Evolutionary conservation across 2,329 filamentous ascomycete species (phyloP).

Genomic region (Diaporthe sp.): DNA sequence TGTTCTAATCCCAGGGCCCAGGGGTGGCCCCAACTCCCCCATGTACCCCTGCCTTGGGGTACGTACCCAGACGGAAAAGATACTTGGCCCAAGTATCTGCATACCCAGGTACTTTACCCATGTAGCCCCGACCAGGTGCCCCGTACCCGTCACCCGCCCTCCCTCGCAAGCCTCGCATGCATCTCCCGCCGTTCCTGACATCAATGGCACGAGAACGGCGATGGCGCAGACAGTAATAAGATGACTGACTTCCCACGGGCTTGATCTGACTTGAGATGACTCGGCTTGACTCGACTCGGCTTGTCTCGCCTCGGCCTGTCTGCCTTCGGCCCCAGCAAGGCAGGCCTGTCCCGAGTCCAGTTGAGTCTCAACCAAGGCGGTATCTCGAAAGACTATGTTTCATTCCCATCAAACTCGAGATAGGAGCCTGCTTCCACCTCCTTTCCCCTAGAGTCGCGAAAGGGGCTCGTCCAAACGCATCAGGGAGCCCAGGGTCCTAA

Average conservation of each 20-base stretch:
- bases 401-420: background rate
- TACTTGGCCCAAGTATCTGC: conserved; percentile 19
- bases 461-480: background rate
- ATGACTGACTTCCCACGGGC: conserved; percentile 6
- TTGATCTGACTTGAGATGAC: background rate
- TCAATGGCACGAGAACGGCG: conserved; percentile 8
- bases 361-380: conserved; percentile 17
- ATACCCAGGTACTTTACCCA: background rate
- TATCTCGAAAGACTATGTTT: background rate
- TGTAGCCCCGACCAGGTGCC: background rate
- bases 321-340: background rate
- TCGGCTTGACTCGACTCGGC: background rate
- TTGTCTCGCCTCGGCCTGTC: background rate
- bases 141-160: conserved; percentile 17
- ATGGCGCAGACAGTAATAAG: conserved; percentile 24
- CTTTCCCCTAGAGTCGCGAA: background rate
- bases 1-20: conserved; percentile 19
- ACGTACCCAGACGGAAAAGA: background rate
- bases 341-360: background rate
- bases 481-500: background rate
- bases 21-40: conserved; percentile 7
- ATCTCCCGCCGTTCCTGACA: conserved; percentile 20
- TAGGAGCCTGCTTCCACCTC: background rate
- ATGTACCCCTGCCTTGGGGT: conserved; percentile 14
- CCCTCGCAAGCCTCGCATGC: conserved; percentile 23